Conservation (phyloP, 2,329 filamentous ascomycete species). For the Penicillium griseofulvum region DNA sequence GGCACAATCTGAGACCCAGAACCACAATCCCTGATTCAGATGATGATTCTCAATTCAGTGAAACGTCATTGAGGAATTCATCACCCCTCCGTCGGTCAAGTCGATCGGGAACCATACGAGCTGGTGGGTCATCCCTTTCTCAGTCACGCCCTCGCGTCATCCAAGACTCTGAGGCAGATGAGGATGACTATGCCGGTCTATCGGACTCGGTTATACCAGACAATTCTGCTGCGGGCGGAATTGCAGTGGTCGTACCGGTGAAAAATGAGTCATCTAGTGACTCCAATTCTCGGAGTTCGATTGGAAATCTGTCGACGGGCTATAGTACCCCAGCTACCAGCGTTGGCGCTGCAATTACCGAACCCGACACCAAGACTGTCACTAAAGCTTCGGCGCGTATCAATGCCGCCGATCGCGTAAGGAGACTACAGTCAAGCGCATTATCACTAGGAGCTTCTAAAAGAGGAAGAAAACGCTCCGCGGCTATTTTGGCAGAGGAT, state of each 20-base stretch:
- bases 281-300: slow-evolving; percentile 41
- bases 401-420: slow-evolving; percentile 48
- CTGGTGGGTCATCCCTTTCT: slow-evolving; percentile 17
- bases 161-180: slow-evolving; percentile 20
- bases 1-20: slow-evolving; percentile 9
- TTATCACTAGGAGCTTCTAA: slow-evolving; percentile 40
- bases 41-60: slow-evolving; percentile 15
- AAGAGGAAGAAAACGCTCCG: slow-evolving; percentile 45
- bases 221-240: not conserved
- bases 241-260: slow-evolving; percentile 33
- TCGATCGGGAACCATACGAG: slow-evolving; percentile 8
- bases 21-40: slow-evolving; percentile 21
- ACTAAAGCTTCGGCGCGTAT: slow-evolving; percentile 33
- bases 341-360: slow-evolving; percentile 52
- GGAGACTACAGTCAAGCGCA: slow-evolving; percentile 50
- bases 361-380: slow-evolving; percentile 35
- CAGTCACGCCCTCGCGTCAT: slow-evolving; percentile 16
- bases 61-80: slow-evolving; percentile 16
- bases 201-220: not conserved
- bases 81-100: slow-evolving; percentile 11
- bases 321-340: slow-evolving; percentile 65
- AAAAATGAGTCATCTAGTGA: slow-evolving; percentile 23
- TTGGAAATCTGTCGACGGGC: slow-evolving; percentile 45
- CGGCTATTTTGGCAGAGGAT: slow-evolving; percentile 35
- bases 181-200: slow-evolving; percentile 11